phyloP scores from a whole-genome alignment of 352 stramenopile species.

The Phytophthora europaea region DNA sequence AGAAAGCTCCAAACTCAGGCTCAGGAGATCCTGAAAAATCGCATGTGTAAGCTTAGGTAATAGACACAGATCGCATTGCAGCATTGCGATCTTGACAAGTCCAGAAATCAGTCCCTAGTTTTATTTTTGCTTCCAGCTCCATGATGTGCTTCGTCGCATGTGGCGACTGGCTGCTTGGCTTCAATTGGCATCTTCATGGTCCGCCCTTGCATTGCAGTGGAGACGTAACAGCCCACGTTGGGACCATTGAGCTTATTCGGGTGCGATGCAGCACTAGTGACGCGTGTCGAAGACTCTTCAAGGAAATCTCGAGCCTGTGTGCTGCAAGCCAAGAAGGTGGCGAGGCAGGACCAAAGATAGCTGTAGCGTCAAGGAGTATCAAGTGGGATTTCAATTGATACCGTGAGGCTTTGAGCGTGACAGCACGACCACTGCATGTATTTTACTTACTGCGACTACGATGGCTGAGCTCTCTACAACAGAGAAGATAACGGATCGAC shows the following conservation, averaged over 20 bases:
- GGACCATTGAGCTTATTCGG: conserved; percentile 16
- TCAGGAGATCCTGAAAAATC: no score
- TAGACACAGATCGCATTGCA: neutral
- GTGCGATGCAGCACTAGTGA: conserved; percentile 9
- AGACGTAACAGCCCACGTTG: conserved; percentile 8
- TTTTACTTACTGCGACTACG: conserved; percentile 18
- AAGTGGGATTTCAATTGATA: conserved; percentile 8
- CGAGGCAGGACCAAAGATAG: neutral
- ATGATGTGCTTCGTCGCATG: neutral
- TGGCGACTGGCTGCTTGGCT: conserved; percentile 10
- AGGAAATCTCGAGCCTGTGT: neutral
- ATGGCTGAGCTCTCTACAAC: conserved; percentile 1
- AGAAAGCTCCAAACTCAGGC: neutral
- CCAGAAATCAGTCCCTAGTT: neutral
- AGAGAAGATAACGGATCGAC: conserved; percentile 19
- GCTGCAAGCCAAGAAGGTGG: neutral
- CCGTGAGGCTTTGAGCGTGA: conserved; percentile 9
- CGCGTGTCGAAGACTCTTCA: conserved; percentile 15
- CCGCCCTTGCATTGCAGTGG: conserved; percentile 18
- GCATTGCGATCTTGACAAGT: neutral
- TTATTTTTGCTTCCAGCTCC: conserved; percentile 3
- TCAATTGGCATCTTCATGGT: conserved; percentile 11
- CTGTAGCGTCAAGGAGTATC: neutral
- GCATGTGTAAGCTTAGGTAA: neutral
- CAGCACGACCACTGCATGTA: conserved; percentile 13